A percentile compares a stretch with the other conserved stretches of the same genome.
These are phyloP conservation scores for Citrus australasica DNA, from an alignment of 345 rosid genomes.

Conservation along the genomic window DNA sequence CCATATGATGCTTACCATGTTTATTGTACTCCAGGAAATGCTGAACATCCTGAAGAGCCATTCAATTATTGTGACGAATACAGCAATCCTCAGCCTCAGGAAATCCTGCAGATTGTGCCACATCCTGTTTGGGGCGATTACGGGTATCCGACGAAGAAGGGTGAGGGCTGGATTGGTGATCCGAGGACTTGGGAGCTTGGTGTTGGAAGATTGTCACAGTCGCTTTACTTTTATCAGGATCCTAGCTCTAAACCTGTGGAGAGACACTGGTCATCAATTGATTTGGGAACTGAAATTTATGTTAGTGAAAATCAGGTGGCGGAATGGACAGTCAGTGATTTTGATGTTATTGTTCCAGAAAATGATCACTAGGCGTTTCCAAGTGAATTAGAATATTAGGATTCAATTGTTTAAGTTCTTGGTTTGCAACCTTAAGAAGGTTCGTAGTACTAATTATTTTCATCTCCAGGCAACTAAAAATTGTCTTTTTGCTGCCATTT, in stretches of 20 bases:
- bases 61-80: not conserved
- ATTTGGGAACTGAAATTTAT: slow-evolving; percentile 15
- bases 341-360: slow-evolving; percentile 2
- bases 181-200: slow-evolving; percentile 15
- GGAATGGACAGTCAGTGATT: slow-evolving; percentile 4
- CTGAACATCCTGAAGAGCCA: slow-evolving; percentile 9
- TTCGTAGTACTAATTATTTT: no score
- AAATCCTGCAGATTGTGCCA: slow-evolving; percentile 15
- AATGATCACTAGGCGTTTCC: not conserved
- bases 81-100: slow-evolving; percentile 19
- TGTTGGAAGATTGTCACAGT: slow-evolving; percentile 10
- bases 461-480: not conserved
- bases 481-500: no score
- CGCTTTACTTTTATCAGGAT: slow-evolving; percentile 8
- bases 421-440: not conserved
- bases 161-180: slow-evolving; percentile 14
- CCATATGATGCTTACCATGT: slow-evolving; percentile 2
- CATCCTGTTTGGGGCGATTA: slow-evolving; percentile 12
- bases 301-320: slow-evolving; percentile 6
- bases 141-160: slow-evolving; percentile 10
- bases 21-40: slow-evolving; percentile 12
- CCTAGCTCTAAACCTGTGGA: not conserved
- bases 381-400: not conserved
- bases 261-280: slow-evolving; percentile 15
- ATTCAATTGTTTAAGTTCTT: not conserved